phyloP scores from a whole-genome alignment of 1,284 basidiomycete species.

The Inonotus obliquus region DNA sequence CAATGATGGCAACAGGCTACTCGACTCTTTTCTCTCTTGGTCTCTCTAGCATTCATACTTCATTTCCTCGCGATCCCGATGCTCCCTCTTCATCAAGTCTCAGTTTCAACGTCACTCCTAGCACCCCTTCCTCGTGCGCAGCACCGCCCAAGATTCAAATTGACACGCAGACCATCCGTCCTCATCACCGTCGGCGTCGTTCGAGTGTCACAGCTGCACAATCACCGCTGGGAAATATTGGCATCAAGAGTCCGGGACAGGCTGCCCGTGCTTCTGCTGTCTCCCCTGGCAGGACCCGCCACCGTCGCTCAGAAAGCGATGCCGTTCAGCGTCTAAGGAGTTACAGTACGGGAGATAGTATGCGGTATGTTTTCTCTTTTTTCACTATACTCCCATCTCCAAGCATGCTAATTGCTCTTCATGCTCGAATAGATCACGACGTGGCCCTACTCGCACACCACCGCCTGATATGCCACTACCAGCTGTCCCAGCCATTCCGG shows the following conservation, averaged over 20 bases:
- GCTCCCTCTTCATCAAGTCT: background rate
- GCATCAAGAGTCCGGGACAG: slow-evolving; percentile 47
- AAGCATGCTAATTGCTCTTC: background rate
- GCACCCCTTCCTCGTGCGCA: slow-evolving; percentile 5
- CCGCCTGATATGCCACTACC: slow-evolving; percentile 33
- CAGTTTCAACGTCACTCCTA: slow-evolving; percentile 1
- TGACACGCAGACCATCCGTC: slow-evolving; percentile 18
- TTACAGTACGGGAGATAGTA: slow-evolving; percentile 37
- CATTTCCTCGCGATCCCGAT: slow-evolving; percentile 7
- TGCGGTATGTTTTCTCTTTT: slow-evolving; percentile 30
- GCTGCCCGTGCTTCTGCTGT: slow-evolving; percentile 33
- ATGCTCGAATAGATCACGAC: slow-evolving; percentile 26
- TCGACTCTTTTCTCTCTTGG: slow-evolving; percentile 17
- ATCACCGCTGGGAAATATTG: slow-evolving; percentile 38
- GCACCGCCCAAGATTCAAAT: slow-evolving; percentile 17
- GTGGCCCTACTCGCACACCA: slow-evolving; percentile 28
- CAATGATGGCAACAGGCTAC: slow-evolving; percentile 16
- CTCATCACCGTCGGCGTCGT: slow-evolving; percentile 44
- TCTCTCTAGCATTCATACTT: slow-evolving; percentile 14
- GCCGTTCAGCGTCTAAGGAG: slow-evolving; percentile 44
- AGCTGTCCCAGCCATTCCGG: slow-evolving; percentile 25
- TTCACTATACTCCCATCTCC: background rate
- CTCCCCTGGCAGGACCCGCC: slow-evolving; percentile 29
- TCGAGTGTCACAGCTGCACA: slow-evolving; percentile 45
- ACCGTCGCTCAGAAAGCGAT: slow-evolving; percentile 28